Conservation (phyloP, 164 flowering plant species). For the Malania oleifera region DNA sequence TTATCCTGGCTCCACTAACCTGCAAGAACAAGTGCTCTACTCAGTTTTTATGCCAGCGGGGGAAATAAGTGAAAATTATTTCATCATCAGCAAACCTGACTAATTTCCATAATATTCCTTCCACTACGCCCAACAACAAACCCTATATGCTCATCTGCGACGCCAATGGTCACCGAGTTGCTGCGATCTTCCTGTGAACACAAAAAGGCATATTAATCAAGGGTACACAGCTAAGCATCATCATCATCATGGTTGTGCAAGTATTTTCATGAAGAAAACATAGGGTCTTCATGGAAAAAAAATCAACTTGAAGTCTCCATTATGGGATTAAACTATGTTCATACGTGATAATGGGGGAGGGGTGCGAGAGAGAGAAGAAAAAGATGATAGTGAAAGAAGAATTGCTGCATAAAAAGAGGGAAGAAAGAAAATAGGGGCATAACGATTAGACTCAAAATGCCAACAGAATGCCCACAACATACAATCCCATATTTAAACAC, state of each 20-base stretch:
- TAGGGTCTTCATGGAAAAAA: not conserved
- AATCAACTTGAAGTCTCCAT: not conserved
- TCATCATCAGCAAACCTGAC: constrained; percentile 48
- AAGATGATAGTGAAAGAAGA: too few relatives aligned
- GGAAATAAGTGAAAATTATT: not conserved
- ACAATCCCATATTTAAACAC: not conserved
- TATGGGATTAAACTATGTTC: too few relatives aligned
- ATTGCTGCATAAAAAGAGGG: not conserved
- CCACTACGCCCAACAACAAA: constrained; percentile 95
- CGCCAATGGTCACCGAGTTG: constrained; percentile 74
- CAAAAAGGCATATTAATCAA: constrained; percentile 2
- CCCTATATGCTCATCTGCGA: constrained; percentile 92
- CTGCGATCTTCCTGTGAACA: constrained; percentile 58
- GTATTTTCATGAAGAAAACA: not conserved
- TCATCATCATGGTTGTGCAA: not conserved
- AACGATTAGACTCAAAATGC: not conserved
- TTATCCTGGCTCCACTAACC: constrained; percentile 91
- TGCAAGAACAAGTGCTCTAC: constrained; percentile 27
- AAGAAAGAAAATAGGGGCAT: not conserved
- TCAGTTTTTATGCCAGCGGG: constrained; percentile 5
- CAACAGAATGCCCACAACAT: not conserved
- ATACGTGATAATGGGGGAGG: too few relatives aligned
- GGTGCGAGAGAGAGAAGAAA: too few relatives aligned
- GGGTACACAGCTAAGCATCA: not conserved
- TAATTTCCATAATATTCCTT: constrained; percentile 78